Conservation (phyloP, 495 filamentous ascomycete species). For the Xylaria telfairii region DNA sequence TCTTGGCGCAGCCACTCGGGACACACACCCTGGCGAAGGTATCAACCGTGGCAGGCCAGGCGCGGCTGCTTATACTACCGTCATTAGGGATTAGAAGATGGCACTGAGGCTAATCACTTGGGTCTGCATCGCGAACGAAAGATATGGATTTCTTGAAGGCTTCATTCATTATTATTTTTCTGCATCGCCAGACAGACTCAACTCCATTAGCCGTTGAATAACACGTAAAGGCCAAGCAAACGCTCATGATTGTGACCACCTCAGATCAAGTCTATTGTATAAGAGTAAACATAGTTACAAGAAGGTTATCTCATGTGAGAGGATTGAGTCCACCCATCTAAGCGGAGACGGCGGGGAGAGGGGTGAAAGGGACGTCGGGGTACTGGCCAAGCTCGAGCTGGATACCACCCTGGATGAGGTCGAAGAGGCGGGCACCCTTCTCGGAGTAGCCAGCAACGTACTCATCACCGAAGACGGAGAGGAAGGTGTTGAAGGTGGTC, state of each 20-base stretch:
- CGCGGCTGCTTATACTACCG: not conserved
- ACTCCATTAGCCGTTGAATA: conserved; percentile 9
- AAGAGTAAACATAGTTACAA: conserved; percentile 25
- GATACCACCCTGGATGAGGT: conserved; percentile 29
- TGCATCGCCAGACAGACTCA: not conserved
- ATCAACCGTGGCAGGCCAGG: not conserved
- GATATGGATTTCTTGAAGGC: not conserved
- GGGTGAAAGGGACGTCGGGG: conserved; percentile 22
- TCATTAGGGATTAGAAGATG: not conserved
- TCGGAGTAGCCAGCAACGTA: conserved; percentile 20
- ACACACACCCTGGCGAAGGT: not conserved
- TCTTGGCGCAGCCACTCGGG: not conserved
- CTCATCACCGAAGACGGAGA: conserved; percentile 20
- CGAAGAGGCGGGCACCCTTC: conserved; percentile 20
- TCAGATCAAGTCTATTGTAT: conserved; percentile 23
- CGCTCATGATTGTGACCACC: conserved; percentile 23
- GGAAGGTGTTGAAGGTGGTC: conserved; percentile 29
- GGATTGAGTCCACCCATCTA: not conserved
- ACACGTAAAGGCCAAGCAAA: conserved; percentile 2
- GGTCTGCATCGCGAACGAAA: not conserved
- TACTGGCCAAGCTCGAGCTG: conserved; percentile 22
- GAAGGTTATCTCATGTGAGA: conserved; percentile 15
- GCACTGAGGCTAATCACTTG: not conserved
- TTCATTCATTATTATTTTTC: conserved; percentile 7
- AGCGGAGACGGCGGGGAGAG: conserved; percentile 13